A percentile compares a stretch with the other conserved stretches of the same genome.
Conservation (phyloP, 2,329 filamentous ascomycete species). For the Karstenula rhodostoma region DNA sequence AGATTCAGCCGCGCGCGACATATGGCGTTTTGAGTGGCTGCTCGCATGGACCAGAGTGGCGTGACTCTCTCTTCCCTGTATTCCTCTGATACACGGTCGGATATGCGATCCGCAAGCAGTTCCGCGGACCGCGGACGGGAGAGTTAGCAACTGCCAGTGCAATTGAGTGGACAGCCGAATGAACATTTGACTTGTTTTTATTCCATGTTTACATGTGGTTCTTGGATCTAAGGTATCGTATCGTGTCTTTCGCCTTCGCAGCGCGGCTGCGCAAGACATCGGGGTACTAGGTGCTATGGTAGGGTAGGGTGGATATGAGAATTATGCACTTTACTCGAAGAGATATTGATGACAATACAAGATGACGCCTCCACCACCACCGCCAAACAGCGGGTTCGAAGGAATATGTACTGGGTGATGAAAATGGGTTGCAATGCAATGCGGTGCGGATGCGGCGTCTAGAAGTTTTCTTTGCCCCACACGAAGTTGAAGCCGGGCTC, state of each 20-base stretch:
- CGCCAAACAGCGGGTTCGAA: constrained; percentile 3
- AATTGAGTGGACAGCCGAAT: too few relatives aligned
- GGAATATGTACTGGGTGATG: constrained; percentile 26
- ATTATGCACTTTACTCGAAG: constrained; percentile 8
- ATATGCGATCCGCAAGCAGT: not conserved
- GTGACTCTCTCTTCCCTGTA: constrained; percentile 9
- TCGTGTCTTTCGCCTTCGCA: constrained; percentile 1
- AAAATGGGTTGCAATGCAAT: not conserved
- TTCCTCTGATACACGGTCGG: not conserved
- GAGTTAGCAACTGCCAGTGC: not conserved
- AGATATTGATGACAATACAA: not conserved
- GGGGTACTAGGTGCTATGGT: constrained; percentile 11
- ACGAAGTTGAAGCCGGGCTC: constrained; percentile 77
- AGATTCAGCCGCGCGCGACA: constrained; percentile 1
- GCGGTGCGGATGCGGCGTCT: constrained; percentile 32
- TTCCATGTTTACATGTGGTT: not conserved
- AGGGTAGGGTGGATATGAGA: constrained; percentile 6
- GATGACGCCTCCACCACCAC: constrained; percentile 17
- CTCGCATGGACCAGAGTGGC: constrained; percentile 20
- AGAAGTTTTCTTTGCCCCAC: constrained; percentile 76
- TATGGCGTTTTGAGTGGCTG: constrained; percentile 19
- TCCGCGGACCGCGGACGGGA: not conserved
- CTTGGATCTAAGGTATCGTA: constrained; percentile 13
- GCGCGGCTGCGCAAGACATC: constrained; percentile 7
- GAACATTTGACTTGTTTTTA: constrained; percentile 9